Conservation (phyloP, 75 land plant genomes). For the Pinus albicaulis region DNA sequence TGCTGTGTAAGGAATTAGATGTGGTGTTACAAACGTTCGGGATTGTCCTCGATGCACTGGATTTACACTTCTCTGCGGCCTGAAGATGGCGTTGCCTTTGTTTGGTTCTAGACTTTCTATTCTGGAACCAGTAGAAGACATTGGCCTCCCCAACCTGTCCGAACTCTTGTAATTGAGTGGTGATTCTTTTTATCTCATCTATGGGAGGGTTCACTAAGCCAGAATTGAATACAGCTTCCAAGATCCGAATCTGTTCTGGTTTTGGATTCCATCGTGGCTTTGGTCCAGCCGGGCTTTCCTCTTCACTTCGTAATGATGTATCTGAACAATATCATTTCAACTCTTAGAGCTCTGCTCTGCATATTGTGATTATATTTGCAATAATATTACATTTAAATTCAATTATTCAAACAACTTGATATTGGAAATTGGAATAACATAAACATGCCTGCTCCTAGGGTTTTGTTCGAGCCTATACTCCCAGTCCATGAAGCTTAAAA, state of each 20-base stretch:
- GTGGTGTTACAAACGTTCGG: not conserved
- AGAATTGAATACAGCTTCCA: constrained; percentile 1
- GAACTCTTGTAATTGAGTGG: not conserved
- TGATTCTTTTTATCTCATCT: not conserved
- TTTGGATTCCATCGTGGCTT: constrained; percentile 19
- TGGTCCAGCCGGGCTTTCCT: not conserved
- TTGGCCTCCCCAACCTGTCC: constrained; percentile 22
- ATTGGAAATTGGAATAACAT: too few relatives aligned
- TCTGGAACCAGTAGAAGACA: constrained; percentile 37
- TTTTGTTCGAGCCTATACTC: too few relatives aligned
- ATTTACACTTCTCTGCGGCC: constrained; percentile 4
- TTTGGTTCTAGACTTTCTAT: constrained; percentile 54
- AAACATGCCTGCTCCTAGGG: too few relatives aligned
- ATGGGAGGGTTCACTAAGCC: constrained; percentile 1
- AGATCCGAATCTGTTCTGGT: constrained; percentile 2
- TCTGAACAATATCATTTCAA: too few relatives aligned
- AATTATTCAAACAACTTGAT: too few relatives aligned
- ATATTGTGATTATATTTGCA: too few relatives aligned
- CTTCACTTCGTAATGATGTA: too few relatives aligned
- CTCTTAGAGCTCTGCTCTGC: too few relatives aligned
- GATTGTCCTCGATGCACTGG: not conserved
- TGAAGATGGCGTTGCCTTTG: constrained; percentile 55
- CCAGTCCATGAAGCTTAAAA: too few relatives aligned
- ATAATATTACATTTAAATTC: too few relatives aligned
- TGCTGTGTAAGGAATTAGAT: not conserved